Conservation (phyloP, 129 eudicot genomes). For the Flaveria bidentis region DNA sequence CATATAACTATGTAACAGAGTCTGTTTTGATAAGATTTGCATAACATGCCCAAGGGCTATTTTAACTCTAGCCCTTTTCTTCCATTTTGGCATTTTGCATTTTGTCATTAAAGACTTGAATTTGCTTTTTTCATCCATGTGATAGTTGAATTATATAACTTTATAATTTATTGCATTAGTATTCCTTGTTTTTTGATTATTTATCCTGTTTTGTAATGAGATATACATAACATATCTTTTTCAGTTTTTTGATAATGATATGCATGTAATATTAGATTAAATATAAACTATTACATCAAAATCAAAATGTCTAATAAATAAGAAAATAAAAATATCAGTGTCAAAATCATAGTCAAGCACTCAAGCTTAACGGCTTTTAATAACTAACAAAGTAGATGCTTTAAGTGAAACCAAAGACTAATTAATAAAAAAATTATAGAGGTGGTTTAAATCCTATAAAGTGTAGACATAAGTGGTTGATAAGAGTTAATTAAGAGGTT, state of each 20-base stretch:
- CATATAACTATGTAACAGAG: conserved; percentile 8
- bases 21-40: conserved; percentile 9
- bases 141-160: not conserved
- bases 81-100: conserved; percentile 14
- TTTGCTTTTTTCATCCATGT: not conserved
- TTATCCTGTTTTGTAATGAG: not conserved
- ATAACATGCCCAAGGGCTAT: not conserved
- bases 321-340: not conserved
- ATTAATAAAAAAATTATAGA: not conserved
- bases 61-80: not conserved
- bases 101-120: not conserved
- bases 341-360: not conserved
- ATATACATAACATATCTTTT: not conserved
- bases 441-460: too few species aligned
- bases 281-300: not conserved
- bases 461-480: too few species aligned
- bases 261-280: not conserved
- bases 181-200: not conserved
- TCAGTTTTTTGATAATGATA: not conserved
- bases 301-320: not conserved
- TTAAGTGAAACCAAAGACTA: too few species aligned
- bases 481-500: too few species aligned
- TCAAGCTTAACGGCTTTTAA: too few species aligned
- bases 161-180: not conserved
- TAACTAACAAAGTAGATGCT: not conserved